Percentiles rank a stretch among this genome's conserved stretches.
These are phyloP conservation scores for Przewalskia tangutica DNA, from an alignment of 257 asterid species.

Conservation along the genomic window DNA sequence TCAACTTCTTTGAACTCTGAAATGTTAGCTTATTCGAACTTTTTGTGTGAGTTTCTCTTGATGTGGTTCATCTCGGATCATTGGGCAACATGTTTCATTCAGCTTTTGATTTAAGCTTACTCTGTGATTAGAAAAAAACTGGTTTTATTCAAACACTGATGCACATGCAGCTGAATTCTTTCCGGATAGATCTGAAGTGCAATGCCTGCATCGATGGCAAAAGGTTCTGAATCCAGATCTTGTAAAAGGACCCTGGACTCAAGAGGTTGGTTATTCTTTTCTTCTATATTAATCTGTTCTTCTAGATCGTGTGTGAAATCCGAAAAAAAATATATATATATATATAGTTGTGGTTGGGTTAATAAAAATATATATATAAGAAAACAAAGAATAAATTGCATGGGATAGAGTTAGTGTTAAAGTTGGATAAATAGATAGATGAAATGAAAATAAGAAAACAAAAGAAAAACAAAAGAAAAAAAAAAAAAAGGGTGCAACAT, in stretches of 20 bases:
- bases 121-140: not conserved
- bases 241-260: conserved; percentile 98
- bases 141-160: not conserved
- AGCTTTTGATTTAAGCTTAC: not conserved
- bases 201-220: conserved; percentile 98
- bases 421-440: too few species aligned
- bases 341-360: too few species aligned
- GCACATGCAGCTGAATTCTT: conserved; percentile 71
- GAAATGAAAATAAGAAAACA: too few species aligned
- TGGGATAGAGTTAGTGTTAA: too few species aligned
- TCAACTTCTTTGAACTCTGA: too few species aligned
- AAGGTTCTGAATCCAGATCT: conserved; percentile 97
- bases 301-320: too few species aligned
- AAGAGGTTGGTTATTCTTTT: conserved; percentile 42
- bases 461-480: too few species aligned
- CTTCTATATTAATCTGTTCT: not conserved
- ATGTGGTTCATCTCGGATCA: not conserved
- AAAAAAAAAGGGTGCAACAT: too few species aligned
- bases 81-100: not conserved
- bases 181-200: conserved; percentile 98
- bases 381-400: too few species aligned
- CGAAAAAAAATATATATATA: too few species aligned
- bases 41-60: not conserved
- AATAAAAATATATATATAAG: too few species aligned
- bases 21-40: not conserved